Evolutionary conservation across 1,139 yeast genomes (phyloP), one percentile per base, ranked within the genome.

Genomic region (Meyerozyma sp.): DNA sequence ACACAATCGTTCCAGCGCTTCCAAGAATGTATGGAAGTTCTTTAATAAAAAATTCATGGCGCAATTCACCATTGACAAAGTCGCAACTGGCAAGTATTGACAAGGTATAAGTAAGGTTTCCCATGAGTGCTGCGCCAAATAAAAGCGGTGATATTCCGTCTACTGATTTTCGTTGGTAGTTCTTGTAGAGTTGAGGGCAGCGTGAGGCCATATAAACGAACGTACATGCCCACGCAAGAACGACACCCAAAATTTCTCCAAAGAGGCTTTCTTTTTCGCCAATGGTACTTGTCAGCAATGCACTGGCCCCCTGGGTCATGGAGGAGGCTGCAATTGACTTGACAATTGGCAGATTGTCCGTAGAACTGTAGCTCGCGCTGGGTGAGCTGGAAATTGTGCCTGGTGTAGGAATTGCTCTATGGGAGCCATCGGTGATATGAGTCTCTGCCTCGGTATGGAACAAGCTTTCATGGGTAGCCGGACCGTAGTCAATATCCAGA

Each of bases 1-100:
- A 89, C 5, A 82, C 53, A 21, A 91, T 77, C 0, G 97, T 90
- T 4, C 97, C 97, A 0, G 91, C 78, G 50, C 95, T 84, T 0
- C 97, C 97, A 27, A 90, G 55, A 21, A 91, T 74, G 56, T 85
- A 91, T 0, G 98, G 96, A 44, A 89, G 63, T 55, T 89, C 96
- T 44, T 79, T 81, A 47, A 66, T 48, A 40, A 90, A 63, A 56
- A 87, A 91, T 9, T 54, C 68, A 40, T 58, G 44, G 47, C 73
- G 72, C 26, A 70, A 62, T 2, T 58, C 63, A 8, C 54, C 60
- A 34, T 49, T 53, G 4, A 70, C 44, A 44, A 71, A 68, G 13
- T 66, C 68, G 49, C 77, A 68, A 42, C 73, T 68, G 44, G 87
- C 71, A 39, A 88, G 55, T 26, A 91, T 83, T 3, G 96, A 86